phyloP scores from a whole-genome alignment of 768 basidiomycete species.

The Psilocybe cubensis region DNA sequence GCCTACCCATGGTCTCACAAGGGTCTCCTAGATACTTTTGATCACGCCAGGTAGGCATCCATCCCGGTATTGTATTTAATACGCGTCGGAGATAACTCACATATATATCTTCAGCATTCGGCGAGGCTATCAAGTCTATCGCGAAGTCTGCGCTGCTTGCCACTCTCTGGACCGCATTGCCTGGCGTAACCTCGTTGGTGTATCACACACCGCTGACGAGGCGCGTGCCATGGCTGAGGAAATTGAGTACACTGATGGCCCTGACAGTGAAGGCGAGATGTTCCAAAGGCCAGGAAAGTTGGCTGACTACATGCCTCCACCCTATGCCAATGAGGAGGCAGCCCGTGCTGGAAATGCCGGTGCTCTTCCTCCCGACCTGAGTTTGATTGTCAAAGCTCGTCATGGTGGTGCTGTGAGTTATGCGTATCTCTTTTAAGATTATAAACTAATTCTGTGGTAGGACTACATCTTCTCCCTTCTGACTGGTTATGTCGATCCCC shows the following conservation, averaged over 20 bases:
- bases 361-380: constrained; percentile 96
- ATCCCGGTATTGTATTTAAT: constrained; percentile 16
- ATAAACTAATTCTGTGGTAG: constrained; percentile 39
- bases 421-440: neutral
- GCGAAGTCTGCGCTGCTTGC: constrained; percentile 98
- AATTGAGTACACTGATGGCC: constrained; percentile 95
- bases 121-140: constrained; percentile 95
- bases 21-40: constrained; percentile 88
- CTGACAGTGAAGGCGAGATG: constrained; percentile 95
- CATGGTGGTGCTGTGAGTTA: constrained; percentile 90
- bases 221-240: constrained; percentile 92
- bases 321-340: constrained; percentile 98
- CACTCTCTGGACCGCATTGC: constrained; percentile 99
- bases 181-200: constrained; percentile 99
- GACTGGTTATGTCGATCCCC: constrained; percentile 96
- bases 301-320: constrained; percentile 92
- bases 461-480: constrained; percentile 97
- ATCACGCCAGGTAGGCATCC: constrained; percentile 86
- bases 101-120: constrained; percentile 72
- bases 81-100: constrained; percentile 11
- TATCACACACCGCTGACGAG: constrained; percentile 95
- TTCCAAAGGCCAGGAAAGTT: constrained; percentile 99
- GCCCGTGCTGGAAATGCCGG: constrained; percentile 93
- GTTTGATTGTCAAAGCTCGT: constrained; percentile 96
- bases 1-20: constrained; percentile 91